Conservation (phyloP, 2,329 filamentous ascomycete genomes). For the Hypoxylon sp. region DNA sequence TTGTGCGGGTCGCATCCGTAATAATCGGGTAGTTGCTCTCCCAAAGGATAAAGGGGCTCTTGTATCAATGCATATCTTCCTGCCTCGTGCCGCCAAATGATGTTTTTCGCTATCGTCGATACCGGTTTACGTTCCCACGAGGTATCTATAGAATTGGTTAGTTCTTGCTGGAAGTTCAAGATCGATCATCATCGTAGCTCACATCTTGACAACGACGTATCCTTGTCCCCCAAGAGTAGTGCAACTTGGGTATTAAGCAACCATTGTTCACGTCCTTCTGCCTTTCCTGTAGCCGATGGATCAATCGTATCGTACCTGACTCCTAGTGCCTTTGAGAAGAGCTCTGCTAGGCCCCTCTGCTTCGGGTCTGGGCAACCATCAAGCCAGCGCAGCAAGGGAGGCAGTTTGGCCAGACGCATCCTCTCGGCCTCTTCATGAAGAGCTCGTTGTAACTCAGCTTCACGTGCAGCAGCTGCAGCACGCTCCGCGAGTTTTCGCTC, state of each 20-base stretch:
- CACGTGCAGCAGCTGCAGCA: slow-evolving; percentile 54
- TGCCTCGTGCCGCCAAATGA: slow-evolving; percentile 70
- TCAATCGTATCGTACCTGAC: slow-evolving; percentile 74
- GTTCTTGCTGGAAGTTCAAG: slow-evolving; percentile 5
- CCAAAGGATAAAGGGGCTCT: slow-evolving; percentile 63
- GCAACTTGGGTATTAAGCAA: slow-evolving; percentile 73
- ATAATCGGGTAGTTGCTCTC: slow-evolving; percentile 64
- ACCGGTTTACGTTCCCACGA: slow-evolving; percentile 69
- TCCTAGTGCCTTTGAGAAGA: slow-evolving; percentile 68
- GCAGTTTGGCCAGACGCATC: slow-evolving; percentile 66
- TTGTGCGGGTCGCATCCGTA: slow-evolving; percentile 61
- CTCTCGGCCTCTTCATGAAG: slow-evolving; percentile 68
- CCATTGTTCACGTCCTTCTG: slow-evolving; percentile 73
- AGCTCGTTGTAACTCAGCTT: slow-evolving; percentile 63
- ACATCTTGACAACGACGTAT: slow-evolving; percentile 70
- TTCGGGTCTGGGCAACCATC: slow-evolving; percentile 65
- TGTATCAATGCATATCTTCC: slow-evolving; percentile 67
- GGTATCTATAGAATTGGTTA: slow-evolving; percentile 58
- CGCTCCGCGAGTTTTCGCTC: slow-evolving; percentile 60
- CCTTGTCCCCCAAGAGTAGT: slow-evolving; percentile 73
- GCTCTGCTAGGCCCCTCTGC: slow-evolving; percentile 61
- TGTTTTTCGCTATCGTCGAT: slow-evolving; percentile 65
- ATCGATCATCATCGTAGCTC: slow-evolving; percentile 48
- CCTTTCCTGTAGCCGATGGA: slow-evolving; percentile 62
- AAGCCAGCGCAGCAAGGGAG: slow-evolving; percentile 71